A percentile compares a stretch with the other conserved stretches of the same genome.
These are phyloP conservation scores for Neurospora sp. DNA, from an alignment of 495 filamentous ascomycete genomes.

Conservation along the genomic window DNA sequence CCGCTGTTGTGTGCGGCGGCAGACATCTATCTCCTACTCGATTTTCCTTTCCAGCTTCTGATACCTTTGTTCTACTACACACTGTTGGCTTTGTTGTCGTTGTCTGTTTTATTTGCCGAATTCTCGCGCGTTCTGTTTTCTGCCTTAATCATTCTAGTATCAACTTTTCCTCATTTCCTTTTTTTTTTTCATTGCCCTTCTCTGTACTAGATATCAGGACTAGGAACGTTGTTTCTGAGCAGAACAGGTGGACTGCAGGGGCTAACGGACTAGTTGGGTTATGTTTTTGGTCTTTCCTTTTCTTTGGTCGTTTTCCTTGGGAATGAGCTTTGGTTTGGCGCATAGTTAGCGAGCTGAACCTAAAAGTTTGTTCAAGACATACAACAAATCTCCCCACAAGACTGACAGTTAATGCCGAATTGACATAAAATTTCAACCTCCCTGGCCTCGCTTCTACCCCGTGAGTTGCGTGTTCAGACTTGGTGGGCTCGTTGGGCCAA, in stretches of 20 bases:
- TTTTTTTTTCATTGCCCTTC: background rate
- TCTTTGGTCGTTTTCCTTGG: background rate
- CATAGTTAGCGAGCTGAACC: background rate
- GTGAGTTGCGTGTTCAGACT: background rate
- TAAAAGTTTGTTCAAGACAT: background rate
- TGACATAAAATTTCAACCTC: background rate
- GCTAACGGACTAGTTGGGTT: background rate
- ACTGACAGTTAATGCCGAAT: background rate
- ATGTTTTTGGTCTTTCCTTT: background rate
- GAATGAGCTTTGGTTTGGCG: background rate
- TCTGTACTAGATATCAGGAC: background rate
- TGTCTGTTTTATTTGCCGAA: background rate
- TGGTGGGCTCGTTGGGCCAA: background rate
- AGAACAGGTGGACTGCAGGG: background rate
- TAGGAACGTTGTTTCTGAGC: background rate
- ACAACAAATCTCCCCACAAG: background rate
- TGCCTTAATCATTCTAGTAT: background rate
- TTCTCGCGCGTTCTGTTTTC: background rate
- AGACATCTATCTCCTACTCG: background rate
- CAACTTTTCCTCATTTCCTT: background rate
- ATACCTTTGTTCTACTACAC: constrained; percentile 23
- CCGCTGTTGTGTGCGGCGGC: constrained; percentile 2
- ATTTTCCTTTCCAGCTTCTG: constrained; percentile 3
- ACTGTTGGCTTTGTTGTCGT: background rate
- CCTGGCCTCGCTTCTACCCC: background rate